Conservation (phyloP, 352 stramenopile genomes). For the Phytopythium montanum region DNA sequence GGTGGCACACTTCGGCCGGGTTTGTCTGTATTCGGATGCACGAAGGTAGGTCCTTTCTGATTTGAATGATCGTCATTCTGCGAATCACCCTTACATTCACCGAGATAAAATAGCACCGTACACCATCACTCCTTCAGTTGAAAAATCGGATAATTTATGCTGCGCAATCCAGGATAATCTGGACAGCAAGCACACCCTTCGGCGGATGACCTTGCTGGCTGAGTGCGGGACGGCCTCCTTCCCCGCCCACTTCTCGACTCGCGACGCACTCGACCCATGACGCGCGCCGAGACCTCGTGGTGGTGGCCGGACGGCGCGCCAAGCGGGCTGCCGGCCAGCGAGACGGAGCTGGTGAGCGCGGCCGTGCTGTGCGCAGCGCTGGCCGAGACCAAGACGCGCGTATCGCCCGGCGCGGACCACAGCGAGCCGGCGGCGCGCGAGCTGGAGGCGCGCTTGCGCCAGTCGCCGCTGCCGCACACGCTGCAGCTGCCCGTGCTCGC, state of each 20-base stretch:
- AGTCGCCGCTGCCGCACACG: slow-evolving; percentile 64
- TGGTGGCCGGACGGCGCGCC: slow-evolving; percentile 38
- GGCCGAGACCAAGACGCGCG: slow-evolving; percentile 25
- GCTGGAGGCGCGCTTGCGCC: slow-evolving; percentile 52
- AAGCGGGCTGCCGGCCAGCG: slow-evolving; percentile 35
- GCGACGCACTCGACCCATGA: neutral
- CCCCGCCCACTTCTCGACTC: neutral
- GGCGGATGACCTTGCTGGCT: neutral
- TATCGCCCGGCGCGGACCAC: slow-evolving; percentile 12
- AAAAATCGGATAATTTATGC: slow-evolving; percentile 3
- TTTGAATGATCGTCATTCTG: no score
- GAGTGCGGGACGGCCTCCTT: neutral
- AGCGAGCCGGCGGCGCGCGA: slow-evolving; percentile 23
- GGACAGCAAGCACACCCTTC: neutral
- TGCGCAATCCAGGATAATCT: slow-evolving; percentile 9
- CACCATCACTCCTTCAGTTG: neutral
- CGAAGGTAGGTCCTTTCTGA: no score
- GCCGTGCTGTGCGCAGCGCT: slow-evolving; percentile 72
- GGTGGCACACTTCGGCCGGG: no score
- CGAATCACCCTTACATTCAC: no score
- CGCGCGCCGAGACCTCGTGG: slow-evolving; percentile 8
- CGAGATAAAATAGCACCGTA: neutral
- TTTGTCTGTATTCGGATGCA: no score
- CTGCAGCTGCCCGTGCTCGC: slow-evolving; percentile 50
- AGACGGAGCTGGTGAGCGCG: slow-evolving; percentile 71